phyloP scores from a whole-genome alignment of 768 basidiomycete species.

The Suillus subaureus region DNA sequence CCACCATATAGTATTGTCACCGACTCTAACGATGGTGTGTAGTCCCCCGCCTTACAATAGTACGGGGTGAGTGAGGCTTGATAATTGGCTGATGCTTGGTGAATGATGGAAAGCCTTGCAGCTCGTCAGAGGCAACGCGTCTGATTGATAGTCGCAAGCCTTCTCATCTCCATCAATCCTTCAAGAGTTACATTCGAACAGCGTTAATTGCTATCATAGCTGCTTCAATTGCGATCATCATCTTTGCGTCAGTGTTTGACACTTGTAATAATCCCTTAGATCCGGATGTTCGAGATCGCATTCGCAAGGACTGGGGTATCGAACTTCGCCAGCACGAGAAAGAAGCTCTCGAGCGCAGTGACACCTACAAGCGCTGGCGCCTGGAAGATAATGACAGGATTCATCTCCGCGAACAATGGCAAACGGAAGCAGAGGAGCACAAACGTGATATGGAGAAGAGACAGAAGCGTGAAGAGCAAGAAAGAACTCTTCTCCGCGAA shows the following conservation, averaged over 20 bases:
- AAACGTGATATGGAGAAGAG: conserved; percentile 18
- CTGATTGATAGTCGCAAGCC: neutral
- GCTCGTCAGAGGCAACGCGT: neutral
- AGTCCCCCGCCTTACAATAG: neutral
- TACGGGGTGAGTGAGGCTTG: neutral
- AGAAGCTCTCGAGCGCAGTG: conserved; percentile 12
- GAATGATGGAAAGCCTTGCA: conserved; percentile 1
- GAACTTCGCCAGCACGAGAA: conserved; percentile 23
- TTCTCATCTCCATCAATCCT: neutral
- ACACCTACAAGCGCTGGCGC: conserved; percentile 19
- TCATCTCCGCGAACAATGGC: neutral
- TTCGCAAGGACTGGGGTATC: conserved; percentile 22
- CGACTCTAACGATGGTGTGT: neutral
- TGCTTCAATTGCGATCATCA: neutral
- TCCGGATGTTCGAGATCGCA: conserved; percentile 23
- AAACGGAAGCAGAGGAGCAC: neutral
- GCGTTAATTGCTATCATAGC: neutral
- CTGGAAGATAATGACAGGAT: conserved; percentile 18
- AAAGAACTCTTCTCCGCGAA: neutral
- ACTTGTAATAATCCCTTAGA: conserved; percentile 25
- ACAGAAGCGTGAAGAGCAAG: conserved; percentile 11
- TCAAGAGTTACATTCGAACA: neutral
- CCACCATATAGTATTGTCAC: neutral
- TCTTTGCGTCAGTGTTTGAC: neutral
- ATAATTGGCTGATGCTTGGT: neutral